Evolutionary conservation across 345 rosid genomes (phyloP).

Genomic region (Syzygium aqueum): DNA sequence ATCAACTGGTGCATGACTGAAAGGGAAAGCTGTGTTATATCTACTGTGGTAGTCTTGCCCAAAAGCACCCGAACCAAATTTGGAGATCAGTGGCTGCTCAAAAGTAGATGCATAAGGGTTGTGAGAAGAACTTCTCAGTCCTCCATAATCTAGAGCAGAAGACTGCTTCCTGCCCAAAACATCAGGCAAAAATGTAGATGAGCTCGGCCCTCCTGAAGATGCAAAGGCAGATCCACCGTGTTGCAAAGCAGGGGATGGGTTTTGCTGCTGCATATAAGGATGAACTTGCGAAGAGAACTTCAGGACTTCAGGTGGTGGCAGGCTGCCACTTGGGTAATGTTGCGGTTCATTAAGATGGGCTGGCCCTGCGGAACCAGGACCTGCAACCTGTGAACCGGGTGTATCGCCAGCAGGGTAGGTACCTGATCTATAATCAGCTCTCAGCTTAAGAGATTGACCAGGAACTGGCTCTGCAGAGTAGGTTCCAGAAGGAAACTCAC

Average conservation of each 20-base stretch:
- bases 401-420: slow-evolving; percentile 6
- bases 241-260: slow-evolving; percentile 8
- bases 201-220: slow-evolving; percentile 10
- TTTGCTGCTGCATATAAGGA: slow-evolving; percentile 27
- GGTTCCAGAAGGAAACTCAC: slow-evolving; percentile 19
- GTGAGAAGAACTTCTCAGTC: slow-evolving; percentile 19
- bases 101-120: slow-evolving; percentile 35
- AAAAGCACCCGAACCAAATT: slow-evolving; percentile 20
- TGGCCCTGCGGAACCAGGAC: slow-evolving; percentile 10
- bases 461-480: slow-evolving; percentile 2
- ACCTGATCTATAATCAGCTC: slow-evolving; percentile 10
- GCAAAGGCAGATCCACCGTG: slow-evolving; percentile 5
- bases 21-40: slow-evolving; percentile 11
- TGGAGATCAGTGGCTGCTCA: slow-evolving; percentile 34
- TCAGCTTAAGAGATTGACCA: slow-evolving; percentile 5
- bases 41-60: slow-evolving; percentile 17
- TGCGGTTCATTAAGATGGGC: slow-evolving; percentile 14
- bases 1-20: slow-evolving; percentile 20
- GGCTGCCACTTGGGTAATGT: slow-evolving; percentile 13
- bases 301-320: slow-evolving; percentile 13
- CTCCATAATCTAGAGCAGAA: slow-evolving; percentile 14
- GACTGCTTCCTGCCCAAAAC: slow-evolving; percentile 14
- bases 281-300: slow-evolving; percentile 27
- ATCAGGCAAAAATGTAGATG: slow-evolving; percentile 19
- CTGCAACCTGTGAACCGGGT: slow-evolving; percentile 11